These are phyloP conservation scores for Astrothelium macrocarpum DNA, from an alignment of 495 filamentous ascomycete genomes.

Conservation along the genomic window DNA sequence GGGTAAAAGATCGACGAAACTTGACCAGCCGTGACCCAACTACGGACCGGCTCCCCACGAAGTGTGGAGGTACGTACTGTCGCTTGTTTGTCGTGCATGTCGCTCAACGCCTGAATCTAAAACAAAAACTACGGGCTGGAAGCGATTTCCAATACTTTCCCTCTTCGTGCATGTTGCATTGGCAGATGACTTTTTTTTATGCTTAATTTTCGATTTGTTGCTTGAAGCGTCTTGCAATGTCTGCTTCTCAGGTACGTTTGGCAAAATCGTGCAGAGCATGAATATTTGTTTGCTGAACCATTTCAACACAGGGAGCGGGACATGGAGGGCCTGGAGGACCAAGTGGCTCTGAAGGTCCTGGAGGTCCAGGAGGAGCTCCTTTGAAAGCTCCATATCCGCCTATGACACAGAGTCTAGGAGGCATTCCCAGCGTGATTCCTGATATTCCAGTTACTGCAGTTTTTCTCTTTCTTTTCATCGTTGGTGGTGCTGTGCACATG, in stretches of 20 bases:
- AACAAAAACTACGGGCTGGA: neutral
- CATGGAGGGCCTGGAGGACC: neutral
- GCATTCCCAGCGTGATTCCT: constrained; percentile 22
- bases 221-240: neutral
- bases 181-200: neutral
- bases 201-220: neutral
- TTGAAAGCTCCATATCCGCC: constrained; percentile 28
- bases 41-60: constrained; percentile 6
- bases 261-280: neutral
- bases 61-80: neutral
- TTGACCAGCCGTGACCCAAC: neutral
- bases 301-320: neutral
- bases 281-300: neutral
- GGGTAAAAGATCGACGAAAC: neutral
- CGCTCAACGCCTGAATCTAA: neutral
- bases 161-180: neutral
- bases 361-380: neutral
- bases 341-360: too few relatives aligned
- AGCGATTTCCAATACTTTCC: neutral
- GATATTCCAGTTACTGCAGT: constrained; percentile 28
- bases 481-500: constrained; percentile 22
- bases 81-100: neutral
- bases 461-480: constrained; percentile 30
- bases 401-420: constrained; percentile 23
- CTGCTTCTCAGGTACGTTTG: neutral